These are phyloP conservation scores for Penicillium nucicola DNA, from an alignment of 495 filamentous ascomycete species.

Conservation along the genomic window DNA sequence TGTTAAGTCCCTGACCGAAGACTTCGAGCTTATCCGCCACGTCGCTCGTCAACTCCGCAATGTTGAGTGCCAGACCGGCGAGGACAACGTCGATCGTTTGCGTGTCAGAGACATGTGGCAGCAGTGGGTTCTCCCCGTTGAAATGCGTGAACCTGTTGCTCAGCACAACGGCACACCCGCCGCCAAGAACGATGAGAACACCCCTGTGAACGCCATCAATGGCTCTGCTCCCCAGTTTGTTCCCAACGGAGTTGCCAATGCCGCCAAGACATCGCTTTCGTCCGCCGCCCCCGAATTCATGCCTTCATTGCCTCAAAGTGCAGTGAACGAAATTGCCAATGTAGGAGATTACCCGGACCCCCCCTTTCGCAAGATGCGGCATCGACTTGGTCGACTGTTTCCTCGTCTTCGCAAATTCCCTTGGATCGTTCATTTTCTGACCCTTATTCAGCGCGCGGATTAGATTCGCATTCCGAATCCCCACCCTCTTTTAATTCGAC, in stretches of 20 bases:
- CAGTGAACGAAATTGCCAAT: constrained; percentile 40
- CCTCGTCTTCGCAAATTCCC: constrained; percentile 19
- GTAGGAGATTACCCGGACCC: constrained; percentile 40
- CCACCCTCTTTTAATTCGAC: constrained; percentile 4
- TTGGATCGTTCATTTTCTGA: constrained; percentile 58
- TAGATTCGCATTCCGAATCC: constrained; percentile 15
- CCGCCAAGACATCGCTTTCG: constrained; percentile 59
- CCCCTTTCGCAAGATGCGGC: background rate
- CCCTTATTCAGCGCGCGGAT: constrained; percentile 33
- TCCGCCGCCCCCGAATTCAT: constrained; percentile 75
- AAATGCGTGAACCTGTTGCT: constrained; percentile 58
- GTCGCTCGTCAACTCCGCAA: constrained; percentile 67
- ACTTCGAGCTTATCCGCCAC: constrained; percentile 68
- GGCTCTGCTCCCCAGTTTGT: constrained; percentile 30
- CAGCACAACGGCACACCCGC: constrained; percentile 54
- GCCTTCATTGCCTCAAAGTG: constrained; percentile 44
- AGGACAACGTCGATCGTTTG: constrained; percentile 75
- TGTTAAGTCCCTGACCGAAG: constrained; percentile 70
- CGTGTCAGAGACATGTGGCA: constrained; percentile 76
- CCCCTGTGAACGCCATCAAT: constrained; percentile 22
- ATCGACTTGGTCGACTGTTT: background rate
- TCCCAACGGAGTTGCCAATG: constrained; percentile 36
- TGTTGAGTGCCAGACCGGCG: constrained; percentile 66
- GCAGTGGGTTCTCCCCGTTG: constrained; percentile 68
- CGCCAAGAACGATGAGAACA: constrained; percentile 26